Evolutionary conservation across 306 rosid genomes (phyloP).

Genomic region (Crataegus laevigata): DNA sequence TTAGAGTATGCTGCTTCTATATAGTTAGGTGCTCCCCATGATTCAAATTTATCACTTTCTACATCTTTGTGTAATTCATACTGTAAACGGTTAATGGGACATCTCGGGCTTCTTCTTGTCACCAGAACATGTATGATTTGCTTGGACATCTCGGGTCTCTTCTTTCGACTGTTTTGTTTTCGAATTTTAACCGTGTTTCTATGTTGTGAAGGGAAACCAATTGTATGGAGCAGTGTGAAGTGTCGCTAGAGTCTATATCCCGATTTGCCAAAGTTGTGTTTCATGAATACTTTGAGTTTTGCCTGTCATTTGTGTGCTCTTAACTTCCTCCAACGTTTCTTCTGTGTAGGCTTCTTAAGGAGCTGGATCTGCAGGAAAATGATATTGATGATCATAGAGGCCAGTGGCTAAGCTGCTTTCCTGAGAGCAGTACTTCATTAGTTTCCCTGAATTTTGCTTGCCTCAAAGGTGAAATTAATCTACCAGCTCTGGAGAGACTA

Average conservation of each 20-base stretch:
- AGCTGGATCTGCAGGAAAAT: slow-evolving; percentile 93
- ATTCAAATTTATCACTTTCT: background rate
- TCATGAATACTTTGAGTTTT: background rate
- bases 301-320: background rate
- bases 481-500: slow-evolving; percentile 73
- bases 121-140: background rate
- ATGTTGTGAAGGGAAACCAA: background rate
- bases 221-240: background rate
- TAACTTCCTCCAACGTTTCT: background rate
- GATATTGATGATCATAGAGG: slow-evolving; percentile 77
- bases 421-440: slow-evolving; percentile 73
- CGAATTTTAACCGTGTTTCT: background rate
- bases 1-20: background rate
- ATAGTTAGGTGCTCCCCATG: background rate
- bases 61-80: background rate
- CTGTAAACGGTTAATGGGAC: background rate
- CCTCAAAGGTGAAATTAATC: slow-evolving; percentile 72
- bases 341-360: slow-evolving; percentile 58
- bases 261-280: background rate
- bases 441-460: slow-evolving; percentile 86
- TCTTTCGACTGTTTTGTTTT: background rate
- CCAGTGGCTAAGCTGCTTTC: slow-evolving; percentile 90
- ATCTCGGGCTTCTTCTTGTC: background rate
- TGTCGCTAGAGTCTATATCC: background rate
- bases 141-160: background rate